phyloP scores from a whole-genome alignment of 1,284 basidiomycete genomes.

The Ustilago hordei region DNA sequence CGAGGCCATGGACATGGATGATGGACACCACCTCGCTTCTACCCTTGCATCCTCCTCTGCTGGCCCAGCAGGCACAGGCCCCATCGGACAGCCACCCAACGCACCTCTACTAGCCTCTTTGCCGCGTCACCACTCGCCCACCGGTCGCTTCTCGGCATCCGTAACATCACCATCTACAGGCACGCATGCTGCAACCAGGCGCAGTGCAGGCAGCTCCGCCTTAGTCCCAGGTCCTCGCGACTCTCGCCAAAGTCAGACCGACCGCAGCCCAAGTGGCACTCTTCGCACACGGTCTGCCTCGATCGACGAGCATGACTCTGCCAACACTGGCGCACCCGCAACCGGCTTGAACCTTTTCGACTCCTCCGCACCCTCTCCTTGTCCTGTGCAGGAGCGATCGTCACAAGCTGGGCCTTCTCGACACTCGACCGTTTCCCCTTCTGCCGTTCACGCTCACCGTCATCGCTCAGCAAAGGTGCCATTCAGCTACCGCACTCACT shows the following conservation, averaged over 20 bases:
- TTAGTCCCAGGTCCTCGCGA: constrained; percentile 36
- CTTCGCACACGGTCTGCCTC: constrained; percentile 20
- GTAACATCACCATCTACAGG: constrained; percentile 13
- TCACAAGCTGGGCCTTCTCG: constrained; percentile 26
- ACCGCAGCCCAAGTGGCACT: constrained; percentile 10
- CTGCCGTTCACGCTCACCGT: constrained; percentile 24
- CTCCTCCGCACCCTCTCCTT: background rate
- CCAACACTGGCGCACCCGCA: background rate
- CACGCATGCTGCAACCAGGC: constrained; percentile 6
- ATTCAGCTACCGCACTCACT: constrained; percentile 79
- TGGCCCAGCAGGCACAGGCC: background rate
- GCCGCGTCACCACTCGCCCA: constrained; percentile 44
- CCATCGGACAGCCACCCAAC: constrained; percentile 31
- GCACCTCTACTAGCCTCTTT: constrained; percentile 34
- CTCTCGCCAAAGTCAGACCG: constrained; percentile 3
- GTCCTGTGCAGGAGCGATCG: constrained; percentile 15
- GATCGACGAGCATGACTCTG: constrained; percentile 8
- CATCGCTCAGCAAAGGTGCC: constrained; percentile 47
- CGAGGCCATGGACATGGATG: constrained; percentile 51
- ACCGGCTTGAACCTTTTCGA: constrained; percentile 28
- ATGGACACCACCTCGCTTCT: constrained; percentile 20
- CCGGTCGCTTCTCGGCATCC: constrained; percentile 41
- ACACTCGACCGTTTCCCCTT: constrained; percentile 8
- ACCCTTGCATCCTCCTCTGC: constrained; percentile 16
- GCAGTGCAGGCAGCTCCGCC: constrained; percentile 4